These are phyloP conservation scores for Orbilia brochopaga DNA, from an alignment of 2,329 filamentous ascomycete genomes.

Conservation along the genomic window DNA sequence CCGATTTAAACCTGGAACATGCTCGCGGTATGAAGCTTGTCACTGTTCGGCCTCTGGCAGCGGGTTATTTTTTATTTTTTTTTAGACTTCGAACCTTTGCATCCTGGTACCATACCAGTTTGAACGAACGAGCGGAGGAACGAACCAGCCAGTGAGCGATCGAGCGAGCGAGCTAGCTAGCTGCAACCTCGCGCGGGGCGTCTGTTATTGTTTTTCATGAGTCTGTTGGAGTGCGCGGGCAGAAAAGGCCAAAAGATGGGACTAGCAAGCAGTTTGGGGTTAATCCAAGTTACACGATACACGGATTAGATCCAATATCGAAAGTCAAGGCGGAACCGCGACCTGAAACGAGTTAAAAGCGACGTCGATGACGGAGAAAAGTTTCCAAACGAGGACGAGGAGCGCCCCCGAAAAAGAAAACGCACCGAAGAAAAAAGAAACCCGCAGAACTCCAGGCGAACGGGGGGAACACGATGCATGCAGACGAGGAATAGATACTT, in stretches of 20 bases:
- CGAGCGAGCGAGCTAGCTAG: no score
- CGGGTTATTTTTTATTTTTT: background rate
- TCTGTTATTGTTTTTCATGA: background rate
- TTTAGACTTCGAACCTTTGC: background rate
- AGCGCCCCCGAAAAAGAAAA: conserved; percentile 25
- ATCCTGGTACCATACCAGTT: no score
- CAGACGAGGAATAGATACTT: no score
- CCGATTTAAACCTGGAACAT: conserved; percentile 9
- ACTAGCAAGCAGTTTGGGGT: conserved; percentile 12
- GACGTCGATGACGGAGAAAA: conserved; percentile 45
- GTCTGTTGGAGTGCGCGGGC: background rate
- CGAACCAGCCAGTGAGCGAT: no score
- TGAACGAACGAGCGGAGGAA: no score
- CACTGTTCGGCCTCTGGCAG: background rate
- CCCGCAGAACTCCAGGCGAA: no score
- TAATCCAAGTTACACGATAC: conserved; percentile 36
- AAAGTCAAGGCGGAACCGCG: conserved; percentile 48
- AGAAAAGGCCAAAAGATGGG: conserved; percentile 16
- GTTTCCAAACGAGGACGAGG: conserved; percentile 47
- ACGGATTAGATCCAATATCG: conserved; percentile 47
- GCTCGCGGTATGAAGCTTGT: conserved; percentile 3
- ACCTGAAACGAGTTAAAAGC: conserved; percentile 50
- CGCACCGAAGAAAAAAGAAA: conserved; percentile 10
- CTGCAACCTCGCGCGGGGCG: conserved; percentile 1
- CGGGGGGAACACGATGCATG: no score